phyloP scores from a whole-genome alignment of 2,329 filamentous ascomycete genomes.

The Epichloe brachyelytri region DNA sequence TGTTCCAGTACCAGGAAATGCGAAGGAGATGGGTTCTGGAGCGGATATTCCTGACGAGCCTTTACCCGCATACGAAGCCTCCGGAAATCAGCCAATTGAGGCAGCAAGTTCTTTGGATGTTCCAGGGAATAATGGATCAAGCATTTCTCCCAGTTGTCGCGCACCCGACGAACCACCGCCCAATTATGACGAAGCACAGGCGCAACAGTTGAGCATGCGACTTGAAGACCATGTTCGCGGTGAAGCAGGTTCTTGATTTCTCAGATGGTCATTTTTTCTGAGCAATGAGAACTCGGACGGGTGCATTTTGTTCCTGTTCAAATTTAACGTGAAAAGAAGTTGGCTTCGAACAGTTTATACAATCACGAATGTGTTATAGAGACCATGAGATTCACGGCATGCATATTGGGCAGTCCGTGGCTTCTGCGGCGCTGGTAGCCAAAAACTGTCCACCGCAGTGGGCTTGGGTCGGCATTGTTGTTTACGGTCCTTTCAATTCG shows the following conservation, averaged over 20 bases:
- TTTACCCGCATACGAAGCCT: constrained; percentile 71
- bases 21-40: constrained; percentile 53
- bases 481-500: background rate
- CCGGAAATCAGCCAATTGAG: constrained; percentile 20
- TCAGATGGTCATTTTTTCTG: background rate
- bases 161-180: constrained; percentile 69
- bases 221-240: constrained; percentile 59
- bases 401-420: constrained; percentile 3
- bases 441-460: background rate
- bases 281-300: background rate
- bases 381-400: constrained; percentile 4
- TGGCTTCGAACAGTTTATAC: background rate
- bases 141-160: constrained; percentile 24
- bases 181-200: constrained; percentile 83
- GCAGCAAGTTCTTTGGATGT: constrained; percentile 14
- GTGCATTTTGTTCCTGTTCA: background rate
- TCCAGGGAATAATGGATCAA: constrained; percentile 18
- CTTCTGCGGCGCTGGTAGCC: constrained; percentile 1
- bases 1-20: constrained; percentile 68
- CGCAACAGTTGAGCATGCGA: constrained; percentile 44
- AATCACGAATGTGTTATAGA: background rate
- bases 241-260: constrained; percentile 15
- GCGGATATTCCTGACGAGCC: constrained; percentile 69
- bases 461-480: constrained; percentile 1
- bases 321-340: background rate